phyloP scores from a whole-genome alignment of 139 green algal species.

The Chlamydomonas sp. region DNA sequence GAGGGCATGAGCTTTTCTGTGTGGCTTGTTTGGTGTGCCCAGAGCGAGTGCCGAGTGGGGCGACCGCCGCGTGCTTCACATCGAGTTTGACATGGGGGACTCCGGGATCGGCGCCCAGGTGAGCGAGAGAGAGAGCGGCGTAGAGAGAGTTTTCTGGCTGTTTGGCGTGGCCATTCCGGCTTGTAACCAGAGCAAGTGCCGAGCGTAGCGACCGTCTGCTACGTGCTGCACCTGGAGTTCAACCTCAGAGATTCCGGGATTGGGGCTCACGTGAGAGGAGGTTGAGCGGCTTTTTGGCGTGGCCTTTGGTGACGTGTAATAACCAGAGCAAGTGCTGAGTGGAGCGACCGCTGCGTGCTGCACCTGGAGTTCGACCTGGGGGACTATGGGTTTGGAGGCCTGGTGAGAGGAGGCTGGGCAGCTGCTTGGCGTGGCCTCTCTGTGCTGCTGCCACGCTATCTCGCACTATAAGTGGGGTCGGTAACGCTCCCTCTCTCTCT shows the following conservation, averaged over 20 bases:
- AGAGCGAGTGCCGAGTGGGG: slow-evolving; percentile 50
- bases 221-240: slow-evolving; percentile 83
- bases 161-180: too few relatives aligned
- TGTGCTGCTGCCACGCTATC: not conserved
- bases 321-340: slow-evolving; percentile 44
- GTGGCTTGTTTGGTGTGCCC: slow-evolving; percentile 17
- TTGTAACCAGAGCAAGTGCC: slow-evolving; percentile 47
- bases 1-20: not conserved
- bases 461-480: not conserved
- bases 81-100: slow-evolving; percentile 67
- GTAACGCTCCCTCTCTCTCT: too few relatives aligned
- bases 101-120: slow-evolving; percentile 68
- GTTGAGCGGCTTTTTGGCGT: too few relatives aligned
- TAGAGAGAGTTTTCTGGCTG: too few relatives aligned
- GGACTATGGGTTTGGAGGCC: slow-evolving; percentile 58
- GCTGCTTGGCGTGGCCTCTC: too few relatives aligned
- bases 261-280: too few relatives aligned
- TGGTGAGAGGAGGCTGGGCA: too few relatives aligned
- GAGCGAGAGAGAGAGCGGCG: too few relatives aligned
- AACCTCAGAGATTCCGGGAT: slow-evolving; percentile 65
- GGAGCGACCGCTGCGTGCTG: slow-evolving; percentile 70
- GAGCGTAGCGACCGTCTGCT: slow-evolving; percentile 47
- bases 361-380: slow-evolving; percentile 76
- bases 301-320: too few relatives aligned
- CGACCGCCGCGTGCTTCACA: slow-evolving; percentile 75